Evolutionary conservation across 352 stramenopile species (phyloP), one percentile per base, ranked within the genome.

Genomic region (Plasmopara muralis): DNA sequence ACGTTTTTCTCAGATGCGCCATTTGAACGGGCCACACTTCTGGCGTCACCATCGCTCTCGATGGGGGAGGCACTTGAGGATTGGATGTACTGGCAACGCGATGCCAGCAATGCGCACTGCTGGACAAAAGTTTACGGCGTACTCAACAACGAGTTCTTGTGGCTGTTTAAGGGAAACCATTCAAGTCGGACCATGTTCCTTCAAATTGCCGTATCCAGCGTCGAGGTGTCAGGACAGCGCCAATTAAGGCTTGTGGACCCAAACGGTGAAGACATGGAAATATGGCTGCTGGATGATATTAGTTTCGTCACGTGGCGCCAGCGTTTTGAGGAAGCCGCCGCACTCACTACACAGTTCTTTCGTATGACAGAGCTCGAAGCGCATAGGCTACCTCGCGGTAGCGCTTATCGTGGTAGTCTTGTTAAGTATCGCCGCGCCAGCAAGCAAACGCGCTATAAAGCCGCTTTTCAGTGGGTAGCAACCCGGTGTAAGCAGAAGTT

Each of bases 21-120:
- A 2, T 71, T 69, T 8, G 50, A 67, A 40, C 72, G 74, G 29
- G 69, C 70, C 28, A 84, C 74, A 25, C 68, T 87, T 42, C 54
- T 85, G 9, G 46, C 42, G 44, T 63, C 67, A 2, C 54, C 59
- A 13, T 67, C 60, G 35, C 45, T 68, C 9, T 71, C 66, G 20
- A 71, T 59, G 7, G 43, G 56, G 14, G 71, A 79, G 18, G 64
- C 63, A 37, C 60, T 88, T 2, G 73, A 88, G 48, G 76, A 87
- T 53, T 91, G 80, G 80, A 79, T 91, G 59, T 89, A 91, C 71
- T 91, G 80, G 80, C 75, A 91, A 57, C 80, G 80, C 18, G 80
- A 91, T 48, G 72, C 70, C 20, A 65, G 47, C 52, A 80, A 89
- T 43, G 57, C 60, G 20, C 63, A 74, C 53, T 87, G 80, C 72